A percentile compares a stretch with the other conserved stretches of the same genome.
Evolutionary conservation across 805 yeast species (phyloP).

Genomic region (Maudiozyma turicensis): DNA sequence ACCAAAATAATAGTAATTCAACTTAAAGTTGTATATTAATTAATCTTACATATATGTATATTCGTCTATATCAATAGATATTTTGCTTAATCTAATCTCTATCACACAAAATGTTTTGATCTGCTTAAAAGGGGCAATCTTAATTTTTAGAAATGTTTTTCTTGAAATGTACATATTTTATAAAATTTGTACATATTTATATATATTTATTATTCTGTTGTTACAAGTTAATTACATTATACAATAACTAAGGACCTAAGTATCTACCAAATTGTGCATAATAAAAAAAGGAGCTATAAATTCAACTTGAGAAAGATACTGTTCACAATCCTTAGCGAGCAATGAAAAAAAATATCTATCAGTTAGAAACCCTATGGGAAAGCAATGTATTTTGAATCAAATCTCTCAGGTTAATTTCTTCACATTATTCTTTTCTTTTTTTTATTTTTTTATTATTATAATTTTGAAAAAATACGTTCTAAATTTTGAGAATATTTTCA

Average conservation of each 20-base stretch:
- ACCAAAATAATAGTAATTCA: conserved; percentile 34
- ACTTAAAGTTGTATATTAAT: too few species aligned
- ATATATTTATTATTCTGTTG: background rate
- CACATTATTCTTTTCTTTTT: background rate
- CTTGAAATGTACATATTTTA: background rate
- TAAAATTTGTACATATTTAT: background rate
- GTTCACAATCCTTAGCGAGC: background rate
- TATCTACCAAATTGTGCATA: background rate
- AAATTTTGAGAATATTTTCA: background rate
- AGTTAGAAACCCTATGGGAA: background rate
- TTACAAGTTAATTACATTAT: background rate
- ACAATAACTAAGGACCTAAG: background rate
- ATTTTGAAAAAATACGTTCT: background rate
- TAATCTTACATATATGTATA: too few species aligned
- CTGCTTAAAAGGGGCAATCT: too few species aligned
- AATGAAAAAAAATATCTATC: background rate
- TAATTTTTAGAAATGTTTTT: background rate
- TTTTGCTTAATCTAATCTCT: too few species aligned
- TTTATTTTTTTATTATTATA: background rate
- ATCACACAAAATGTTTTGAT: too few species aligned
- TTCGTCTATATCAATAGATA: too few species aligned
- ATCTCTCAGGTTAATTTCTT: background rate
- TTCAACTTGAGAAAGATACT: background rate
- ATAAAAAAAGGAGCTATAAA: background rate
- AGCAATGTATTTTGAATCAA: background rate